Conservation (phyloP, 1,139 yeast species). For the Spathaspora sp. region DNA sequence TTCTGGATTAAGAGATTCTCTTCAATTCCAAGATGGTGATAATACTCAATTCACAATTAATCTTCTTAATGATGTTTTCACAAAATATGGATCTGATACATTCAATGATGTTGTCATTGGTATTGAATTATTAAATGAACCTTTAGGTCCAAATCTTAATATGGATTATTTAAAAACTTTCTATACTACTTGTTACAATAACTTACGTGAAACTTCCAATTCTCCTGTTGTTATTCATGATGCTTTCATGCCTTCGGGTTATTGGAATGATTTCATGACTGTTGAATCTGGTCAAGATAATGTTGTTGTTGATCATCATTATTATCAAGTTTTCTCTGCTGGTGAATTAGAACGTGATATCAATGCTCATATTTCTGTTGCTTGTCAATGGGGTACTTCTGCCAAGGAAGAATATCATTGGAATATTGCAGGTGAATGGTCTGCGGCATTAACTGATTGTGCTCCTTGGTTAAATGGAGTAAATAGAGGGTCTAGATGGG, state of each 20-base stretch:
- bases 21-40: slow-evolving; percentile 55
- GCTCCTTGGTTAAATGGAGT: slow-evolving; percentile 91
- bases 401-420: slow-evolving; percentile 61
- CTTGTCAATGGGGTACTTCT: slow-evolving; percentile 61
- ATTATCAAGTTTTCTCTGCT: slow-evolving; percentile 80
- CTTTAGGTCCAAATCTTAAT: slow-evolving; percentile 69
- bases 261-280: slow-evolving; percentile 59
- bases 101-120: slow-evolving; percentile 77
- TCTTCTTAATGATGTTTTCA: slow-evolving; percentile 44
- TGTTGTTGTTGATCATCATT: slow-evolving; percentile 85
- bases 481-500: slow-evolving; percentile 82
- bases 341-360: slow-evolving; percentile 57
- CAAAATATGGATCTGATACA: slow-evolving; percentile 65
- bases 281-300: slow-evolving; percentile 43
- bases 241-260: slow-evolving; percentile 63
- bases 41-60: slow-evolving; percentile 54
- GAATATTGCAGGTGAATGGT: slow-evolving; percentile 87
- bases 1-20: slow-evolving; percentile 76
- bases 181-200: slow-evolving; percentile 54
- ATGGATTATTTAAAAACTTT: slow-evolving; percentile 58
- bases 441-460: slow-evolving; percentile 94
- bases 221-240: slow-evolving; percentile 66
- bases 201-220: slow-evolving; percentile 46
- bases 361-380: slow-evolving; percentile 60
- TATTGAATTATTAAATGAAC: slow-evolving; percentile 86